These are phyloP conservation scores for Blastobotrys parvus DNA, from an alignment of 805 yeast genomes.

Conservation along the genomic window DNA sequence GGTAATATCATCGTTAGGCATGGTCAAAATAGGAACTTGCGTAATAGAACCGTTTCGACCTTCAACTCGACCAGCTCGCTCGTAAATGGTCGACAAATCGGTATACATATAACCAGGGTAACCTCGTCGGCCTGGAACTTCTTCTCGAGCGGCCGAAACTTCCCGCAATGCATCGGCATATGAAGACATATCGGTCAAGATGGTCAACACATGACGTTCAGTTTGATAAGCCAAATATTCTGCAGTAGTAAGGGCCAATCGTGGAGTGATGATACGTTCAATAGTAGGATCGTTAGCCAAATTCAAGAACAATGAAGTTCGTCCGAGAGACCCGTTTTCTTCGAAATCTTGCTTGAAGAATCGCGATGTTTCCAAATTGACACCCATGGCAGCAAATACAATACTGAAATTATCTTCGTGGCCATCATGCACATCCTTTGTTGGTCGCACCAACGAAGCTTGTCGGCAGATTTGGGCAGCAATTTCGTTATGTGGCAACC, in stretches of 20 bases:
- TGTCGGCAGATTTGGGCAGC: slow-evolving; percentile 99
- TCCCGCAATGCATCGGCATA: slow-evolving; percentile 99
- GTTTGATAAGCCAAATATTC: slow-evolving; percentile 98
- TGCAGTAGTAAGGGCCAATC: slow-evolving; percentile 97
- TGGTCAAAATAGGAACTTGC: slow-evolving; percentile 95
- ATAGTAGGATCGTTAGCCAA: slow-evolving; percentile 99
- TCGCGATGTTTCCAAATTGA: slow-evolving; percentile 94
- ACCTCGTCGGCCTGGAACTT: slow-evolving; percentile 99
- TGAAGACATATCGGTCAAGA: slow-evolving; percentile 99
- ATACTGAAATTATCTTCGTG: slow-evolving; percentile 99
- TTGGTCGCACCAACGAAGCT: slow-evolving; percentile 98
- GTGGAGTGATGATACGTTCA: slow-evolving; percentile 98
- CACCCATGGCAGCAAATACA: slow-evolving; percentile 99
- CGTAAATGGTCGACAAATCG: slow-evolving; percentile 97
- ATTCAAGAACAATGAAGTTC: slow-evolving; percentile 93
- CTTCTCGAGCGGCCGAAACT: slow-evolving; percentile 99
- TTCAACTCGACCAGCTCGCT: slow-evolving; percentile 99
- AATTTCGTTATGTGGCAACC: slow-evolving; percentile 98
- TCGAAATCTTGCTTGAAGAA: slow-evolving; percentile 99
- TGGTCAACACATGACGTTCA: slow-evolving; percentile 96
- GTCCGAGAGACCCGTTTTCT: slow-evolving; percentile 96
- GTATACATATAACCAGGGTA: slow-evolving; percentile 99
- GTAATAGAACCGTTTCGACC: slow-evolving; percentile 99
- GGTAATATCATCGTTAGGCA: slow-evolving; percentile 99
- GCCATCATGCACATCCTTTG: slow-evolving; percentile 99